phyloP scores from a whole-genome alignment of 78 protist species.

The Protostelium mycophagum region DNA sequence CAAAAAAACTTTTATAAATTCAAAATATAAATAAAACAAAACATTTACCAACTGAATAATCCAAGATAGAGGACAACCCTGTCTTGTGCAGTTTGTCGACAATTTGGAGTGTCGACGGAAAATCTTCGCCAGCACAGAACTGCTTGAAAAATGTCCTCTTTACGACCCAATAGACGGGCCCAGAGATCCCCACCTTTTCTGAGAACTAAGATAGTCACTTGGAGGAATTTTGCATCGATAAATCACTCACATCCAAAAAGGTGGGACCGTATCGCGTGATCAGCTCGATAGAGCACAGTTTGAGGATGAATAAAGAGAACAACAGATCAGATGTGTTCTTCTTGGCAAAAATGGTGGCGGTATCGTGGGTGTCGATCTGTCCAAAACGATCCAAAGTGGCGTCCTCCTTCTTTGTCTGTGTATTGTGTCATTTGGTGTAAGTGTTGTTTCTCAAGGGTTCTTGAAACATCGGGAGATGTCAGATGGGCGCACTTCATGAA shows the following conservation, averaged over 20 bases:
- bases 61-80: conserved; percentile 50
- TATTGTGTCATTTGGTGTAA: too few relatives aligned
- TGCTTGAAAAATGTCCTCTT: conserved; percentile 56
- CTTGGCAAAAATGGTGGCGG: conserved; percentile 17
- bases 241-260: conserved; percentile 3
- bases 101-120: conserved; percentile 21
- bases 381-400: not conserved
- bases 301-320: conserved; percentile 29
- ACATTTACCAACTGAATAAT: conserved; percentile 34
- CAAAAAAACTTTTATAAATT: too few relatives aligned
- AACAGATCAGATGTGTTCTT: conserved; percentile 27
- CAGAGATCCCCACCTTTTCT: conserved; percentile 10
- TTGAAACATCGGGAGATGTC: too few relatives aligned
- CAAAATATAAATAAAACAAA: too few relatives aligned
- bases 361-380: not conserved
- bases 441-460: too few relatives aligned
- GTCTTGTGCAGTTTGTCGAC: conserved; percentile 7
- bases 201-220: not conserved
- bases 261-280: conserved; percentile 29
- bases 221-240: not conserved
- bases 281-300: conserved; percentile 23
- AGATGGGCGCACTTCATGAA: too few relatives aligned
- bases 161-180: conserved; percentile 26
- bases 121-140: conserved; percentile 63
- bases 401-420: too few relatives aligned